A percentile compares a stretch with the other conserved stretches of the same genome.
phyloP scores from a whole-genome alignment of 345 rosid species.

The Turritis glabra region DNA sequence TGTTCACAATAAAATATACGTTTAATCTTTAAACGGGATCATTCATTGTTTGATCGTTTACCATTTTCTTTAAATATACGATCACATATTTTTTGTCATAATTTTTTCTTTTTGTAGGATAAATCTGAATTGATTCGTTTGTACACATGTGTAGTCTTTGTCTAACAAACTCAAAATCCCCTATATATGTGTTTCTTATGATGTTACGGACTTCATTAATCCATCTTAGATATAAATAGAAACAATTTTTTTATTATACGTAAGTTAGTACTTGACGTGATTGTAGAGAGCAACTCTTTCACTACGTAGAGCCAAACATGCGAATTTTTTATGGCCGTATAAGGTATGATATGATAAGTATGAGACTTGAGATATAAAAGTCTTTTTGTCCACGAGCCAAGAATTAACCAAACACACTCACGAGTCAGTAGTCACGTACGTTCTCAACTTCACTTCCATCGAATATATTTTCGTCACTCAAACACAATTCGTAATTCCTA shows the following conservation, averaged over 20 bases:
- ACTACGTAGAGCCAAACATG: not conserved
- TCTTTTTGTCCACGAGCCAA: slow-evolving; percentile 19
- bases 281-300: not conserved
- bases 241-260: not conserved
- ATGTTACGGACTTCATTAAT: not conserved
- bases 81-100: too few relatives aligned
- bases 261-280: slow-evolving; percentile 1
- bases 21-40: not conserved
- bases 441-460: slow-evolving; percentile 23
- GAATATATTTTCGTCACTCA: slow-evolving; percentile 1
- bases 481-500: slow-evolving; percentile 24
- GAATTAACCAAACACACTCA: slow-evolving; percentile 15
- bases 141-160: not conserved
- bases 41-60: not conserved
- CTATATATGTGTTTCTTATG: not conserved
- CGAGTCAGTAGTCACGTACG: not conserved
- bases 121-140: not conserved
- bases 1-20: not conserved
- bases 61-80: too few relatives aligned
- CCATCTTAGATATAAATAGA: not conserved
- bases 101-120: not conserved
- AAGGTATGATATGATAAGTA: slow-evolving; percentile 9
- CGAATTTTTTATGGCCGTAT: slow-evolving; percentile 1
- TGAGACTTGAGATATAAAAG: slow-evolving; percentile 3
- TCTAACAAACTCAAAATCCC: not conserved